Percentiles rank a stretch among this genome's conserved stretches.
These are phyloP conservation scores for Lyophyllum semitale DNA, from an alignment of 768 basidiomycete species.

Conservation along the genomic window DNA sequence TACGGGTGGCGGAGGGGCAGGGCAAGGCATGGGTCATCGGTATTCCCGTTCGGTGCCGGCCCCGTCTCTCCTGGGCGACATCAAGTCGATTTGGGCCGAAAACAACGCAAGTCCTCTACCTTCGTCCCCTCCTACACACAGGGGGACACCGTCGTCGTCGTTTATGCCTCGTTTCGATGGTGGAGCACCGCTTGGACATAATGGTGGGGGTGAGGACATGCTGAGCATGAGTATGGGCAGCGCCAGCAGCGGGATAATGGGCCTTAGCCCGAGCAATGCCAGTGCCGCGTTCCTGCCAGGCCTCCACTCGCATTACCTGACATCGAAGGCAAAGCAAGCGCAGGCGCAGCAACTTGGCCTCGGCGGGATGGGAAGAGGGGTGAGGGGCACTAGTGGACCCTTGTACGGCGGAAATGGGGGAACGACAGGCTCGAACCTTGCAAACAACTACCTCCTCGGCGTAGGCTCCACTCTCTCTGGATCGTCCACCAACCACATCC, in stretches of 20 bases:
- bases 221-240: conserved; percentile 40
- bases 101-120: conserved; percentile 29
- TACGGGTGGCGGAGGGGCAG: conserved; percentile 19
- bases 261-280: conserved; percentile 65
- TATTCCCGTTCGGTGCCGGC: conserved; percentile 85
- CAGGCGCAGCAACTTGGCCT: conserved; percentile 30
- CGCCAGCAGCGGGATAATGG: conserved; percentile 40
- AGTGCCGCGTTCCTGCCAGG: conserved; percentile 82
- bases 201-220: conserved; percentile 28
- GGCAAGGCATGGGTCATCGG: conserved; percentile 51
- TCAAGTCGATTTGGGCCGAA: conserved; percentile 82
- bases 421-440: conserved; percentile 20
- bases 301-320: conserved; percentile 64
- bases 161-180: conserved; percentile 44
- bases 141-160: conserved; percentile 53
- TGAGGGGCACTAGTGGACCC: conserved; percentile 34
- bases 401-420: conserved; percentile 17
- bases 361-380: conserved; percentile 30
- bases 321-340: conserved; percentile 45
- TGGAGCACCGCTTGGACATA: not conserved
- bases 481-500: conserved; percentile 33
- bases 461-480: conserved; percentile 27
- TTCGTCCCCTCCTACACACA: conserved; percentile 36
- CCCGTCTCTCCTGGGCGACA: conserved; percentile 71
- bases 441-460: conserved; percentile 31